Evolutionary conservation across 495 filamentous ascomycete genomes (phyloP), one percentile per base, ranked within the genome.

Genomic region (Parathielavia appendiculata): DNA sequence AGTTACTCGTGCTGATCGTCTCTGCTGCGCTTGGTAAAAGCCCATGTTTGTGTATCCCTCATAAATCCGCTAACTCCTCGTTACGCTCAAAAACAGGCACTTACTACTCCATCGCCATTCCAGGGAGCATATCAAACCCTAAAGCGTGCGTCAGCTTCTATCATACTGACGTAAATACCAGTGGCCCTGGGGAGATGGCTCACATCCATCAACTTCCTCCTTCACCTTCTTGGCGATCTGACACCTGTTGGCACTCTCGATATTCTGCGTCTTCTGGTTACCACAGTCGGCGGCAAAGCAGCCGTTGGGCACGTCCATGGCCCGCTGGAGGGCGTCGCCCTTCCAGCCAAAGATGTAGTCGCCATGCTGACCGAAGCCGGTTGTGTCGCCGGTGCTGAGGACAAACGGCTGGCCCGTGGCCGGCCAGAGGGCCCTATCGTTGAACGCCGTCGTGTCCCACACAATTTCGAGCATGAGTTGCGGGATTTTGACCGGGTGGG

Each of bases 141-240:
- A 17, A 12, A 10, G 30, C 16, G 0, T 0, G 14, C 26, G 30
- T 50, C 16, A 48, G 46, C 20, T 12, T 22, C 23, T 8, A 10
- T 20, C 47, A 19, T 7, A 11, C 9, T 12, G 11, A n/a, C 30
- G 5, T 8, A 16, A 20, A 22, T 13, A 13, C 20, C 23, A 4
- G 4, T 23, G 43, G 47, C n/a, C n/a, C n/a, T n/a, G n/a, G n/a
- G n/a, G 47, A n/a, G 13, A 35, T 0, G 23, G 64, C 67, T 63
- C 61, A 75, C 75, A 78, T 43, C 72, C 71, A 59, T 76, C 71
- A n/a, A 69, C 67, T 17, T 62, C 56, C 66, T 78, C 75, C 20
- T 61, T 57, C 5, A 74, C 72, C 17, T 67, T 69, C 63, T 69
- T 70, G 12, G 61, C 53, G 32, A 74, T 71, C 16, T 56, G 64